Evolutionary conservation across 768 basidiomycete genomes (phyloP).

Genomic region (Boletus eberwhitei): DNA sequence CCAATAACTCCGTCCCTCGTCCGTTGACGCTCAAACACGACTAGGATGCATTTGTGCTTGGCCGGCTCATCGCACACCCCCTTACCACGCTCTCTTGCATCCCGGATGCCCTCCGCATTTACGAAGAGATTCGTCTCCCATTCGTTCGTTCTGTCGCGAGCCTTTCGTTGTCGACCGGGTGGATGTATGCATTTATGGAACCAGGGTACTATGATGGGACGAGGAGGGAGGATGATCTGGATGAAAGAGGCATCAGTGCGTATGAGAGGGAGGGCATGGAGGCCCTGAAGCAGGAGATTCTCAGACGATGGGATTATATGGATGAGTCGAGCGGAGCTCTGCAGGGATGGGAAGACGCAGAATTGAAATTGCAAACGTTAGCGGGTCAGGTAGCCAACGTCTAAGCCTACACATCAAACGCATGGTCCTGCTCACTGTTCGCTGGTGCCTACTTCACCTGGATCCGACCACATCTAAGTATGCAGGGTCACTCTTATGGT

Average conservation of each 20-base stretch:
- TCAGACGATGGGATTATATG: slow-evolving; percentile 15
- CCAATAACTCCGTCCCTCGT: background rate
- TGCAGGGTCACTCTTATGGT: too few species aligned
- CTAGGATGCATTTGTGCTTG: slow-evolving; percentile 21
- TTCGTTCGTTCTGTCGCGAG: slow-evolving; percentile 11
- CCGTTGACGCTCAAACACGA: background rate
- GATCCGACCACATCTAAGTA: too few species aligned
- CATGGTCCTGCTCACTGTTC: background rate
- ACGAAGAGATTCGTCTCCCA: slow-evolving; percentile 14
- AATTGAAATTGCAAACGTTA: slow-evolving; percentile 3
- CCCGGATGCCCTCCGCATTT: slow-evolving; percentile 2
- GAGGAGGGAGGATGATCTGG: slow-evolving; percentile 3
- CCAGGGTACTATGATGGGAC: slow-evolving; percentile 24
- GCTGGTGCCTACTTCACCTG: background rate
- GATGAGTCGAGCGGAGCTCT: slow-evolving; percentile 6
- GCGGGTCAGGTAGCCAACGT: background rate
- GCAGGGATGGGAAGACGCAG: slow-evolving; percentile 17
- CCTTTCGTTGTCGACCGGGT: slow-evolving; percentile 14
- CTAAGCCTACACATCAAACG: background rate
- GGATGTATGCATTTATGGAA: slow-evolving; percentile 17
- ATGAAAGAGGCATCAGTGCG: slow-evolving; percentile 5
- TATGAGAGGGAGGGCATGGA: slow-evolving; percentile 20
- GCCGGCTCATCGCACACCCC: slow-evolving; percentile 19
- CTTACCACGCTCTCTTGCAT: slow-evolving; percentile 5
- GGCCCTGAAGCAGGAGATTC: slow-evolving; percentile 7